These are phyloP conservation scores for Alternaria sp. DNA, from an alignment of 2,329 filamentous ascomycete genomes.

Conservation along the genomic window DNA sequence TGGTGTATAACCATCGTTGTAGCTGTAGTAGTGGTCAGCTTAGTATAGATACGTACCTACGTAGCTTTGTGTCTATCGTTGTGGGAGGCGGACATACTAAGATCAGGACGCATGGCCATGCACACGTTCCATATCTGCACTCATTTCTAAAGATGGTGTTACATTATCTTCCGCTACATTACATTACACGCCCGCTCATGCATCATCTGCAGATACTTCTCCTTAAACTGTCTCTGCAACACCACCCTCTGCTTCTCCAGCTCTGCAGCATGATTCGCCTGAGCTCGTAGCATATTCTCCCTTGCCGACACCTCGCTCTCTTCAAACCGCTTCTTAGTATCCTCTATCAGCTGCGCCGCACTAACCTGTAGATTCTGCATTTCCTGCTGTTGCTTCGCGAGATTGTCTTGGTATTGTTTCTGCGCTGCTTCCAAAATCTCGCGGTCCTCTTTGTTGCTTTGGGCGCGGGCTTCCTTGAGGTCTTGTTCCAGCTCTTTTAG, in stretches of 20 bases:
- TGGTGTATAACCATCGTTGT: too few relatives aligned
- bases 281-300: not conserved
- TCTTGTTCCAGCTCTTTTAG: not conserved
- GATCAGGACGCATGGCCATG: too few relatives aligned
- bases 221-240: not conserved
- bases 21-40: too few relatives aligned
- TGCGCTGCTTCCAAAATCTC: not conserved
- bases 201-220: not conserved
- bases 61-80: too few relatives aligned
- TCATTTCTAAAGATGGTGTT: not conserved
- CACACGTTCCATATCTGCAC: too few relatives aligned
- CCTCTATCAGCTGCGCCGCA: slow-evolving; percentile 4
- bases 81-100: too few relatives aligned
- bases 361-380: slow-evolving; percentile 1
- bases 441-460: not conserved
- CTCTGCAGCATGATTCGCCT: not conserved
- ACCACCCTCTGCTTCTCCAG: not conserved
- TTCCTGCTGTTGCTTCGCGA: slow-evolving; percentile 4
- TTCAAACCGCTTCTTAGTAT: not conserved
- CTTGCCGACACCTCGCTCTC: not conserved
- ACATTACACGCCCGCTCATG: not conserved
- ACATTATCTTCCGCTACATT: not conserved
- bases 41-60: too few relatives aligned
- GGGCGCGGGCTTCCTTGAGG: not conserved
- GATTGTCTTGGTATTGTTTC: not conserved